phyloP scores from a whole-genome alignment of 2,329 filamentous ascomycete species.

The Apiospora aurea region DNA sequence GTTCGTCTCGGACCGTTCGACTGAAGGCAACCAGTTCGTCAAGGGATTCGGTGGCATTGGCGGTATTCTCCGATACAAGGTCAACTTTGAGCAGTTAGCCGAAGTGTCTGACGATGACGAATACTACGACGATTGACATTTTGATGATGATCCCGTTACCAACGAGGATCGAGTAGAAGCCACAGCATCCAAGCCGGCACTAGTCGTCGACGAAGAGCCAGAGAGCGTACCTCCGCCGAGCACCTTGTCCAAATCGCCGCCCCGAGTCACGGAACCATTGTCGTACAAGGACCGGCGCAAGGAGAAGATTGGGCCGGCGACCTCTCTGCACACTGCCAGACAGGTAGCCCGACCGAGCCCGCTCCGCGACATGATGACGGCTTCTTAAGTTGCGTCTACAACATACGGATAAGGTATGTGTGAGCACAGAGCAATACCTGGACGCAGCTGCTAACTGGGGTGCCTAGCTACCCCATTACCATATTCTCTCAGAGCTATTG shows the following conservation, averaged over 20 bases:
- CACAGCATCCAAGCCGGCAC: constrained; percentile 49
- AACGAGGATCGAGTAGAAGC: constrained; percentile 85
- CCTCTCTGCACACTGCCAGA: constrained; percentile 51
- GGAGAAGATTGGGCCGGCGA: constrained; percentile 54
- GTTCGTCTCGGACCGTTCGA: constrained; percentile 97
- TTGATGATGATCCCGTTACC: constrained; percentile 71
- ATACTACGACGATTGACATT: constrained; percentile 74
- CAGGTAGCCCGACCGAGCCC: constrained; percentile 69
- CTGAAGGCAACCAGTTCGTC: constrained; percentile 99
- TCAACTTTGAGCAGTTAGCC: constrained; percentile 99
- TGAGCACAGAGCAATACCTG: no score
- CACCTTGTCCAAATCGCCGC: constrained; percentile 36
- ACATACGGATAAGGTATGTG: constrained; percentile 12
- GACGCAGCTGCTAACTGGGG: not conserved
- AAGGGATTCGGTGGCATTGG: constrained; percentile 99
- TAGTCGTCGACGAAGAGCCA: constrained; percentile 44
- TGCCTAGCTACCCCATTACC: not conserved
- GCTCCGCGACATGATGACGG: constrained; percentile 73
- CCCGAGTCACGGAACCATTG: constrained; percentile 41
- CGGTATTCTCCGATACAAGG: constrained; percentile 96
- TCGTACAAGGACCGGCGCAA: constrained; percentile 53
- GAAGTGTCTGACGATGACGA: constrained; percentile 92
- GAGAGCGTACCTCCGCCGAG: constrained; percentile 50
- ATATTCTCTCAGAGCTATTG: constrained; percentile 2
- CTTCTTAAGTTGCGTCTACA: constrained; percentile 30